Percentiles rank a stretch among this genome's conserved stretches.
phyloP scores from a whole-genome alignment of 495 filamentous ascomycete species.

The Penicillium egyptiacum region DNA sequence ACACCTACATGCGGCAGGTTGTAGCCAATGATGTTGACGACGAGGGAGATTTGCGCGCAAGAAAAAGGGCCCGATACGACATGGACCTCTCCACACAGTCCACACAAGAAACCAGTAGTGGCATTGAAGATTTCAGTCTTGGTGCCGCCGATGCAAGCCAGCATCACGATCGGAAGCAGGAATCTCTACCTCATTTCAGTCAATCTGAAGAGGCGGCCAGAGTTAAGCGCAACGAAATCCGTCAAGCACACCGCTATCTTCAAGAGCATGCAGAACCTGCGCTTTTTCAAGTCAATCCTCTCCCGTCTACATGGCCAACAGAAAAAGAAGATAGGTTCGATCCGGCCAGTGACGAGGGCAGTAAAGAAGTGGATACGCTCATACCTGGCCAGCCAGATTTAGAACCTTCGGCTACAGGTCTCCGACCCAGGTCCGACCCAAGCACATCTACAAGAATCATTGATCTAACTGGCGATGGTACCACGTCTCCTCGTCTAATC shows the following conservation, averaged over 20 bases:
- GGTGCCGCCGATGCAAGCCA: slow-evolving; percentile 6
- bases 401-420: not conserved
- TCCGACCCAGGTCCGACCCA: not conserved
- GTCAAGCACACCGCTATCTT: slow-evolving; percentile 31
- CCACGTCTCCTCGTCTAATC: not conserved
- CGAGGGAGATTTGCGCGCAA: slow-evolving; percentile 21
- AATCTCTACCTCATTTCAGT: not conserved
- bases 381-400: not conserved
- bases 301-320: slow-evolving; percentile 34
- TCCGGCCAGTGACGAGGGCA: not conserved
- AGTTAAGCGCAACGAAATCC: slow-evolving; percentile 28
- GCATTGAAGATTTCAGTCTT: slow-evolving; percentile 12
- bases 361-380: slow-evolving; percentile 3
- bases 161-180: slow-evolving; percentile 3
- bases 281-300: slow-evolving; percentile 28
- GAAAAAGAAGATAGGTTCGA: slow-evolving; percentile 17
- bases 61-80: slow-evolving; percentile 31
- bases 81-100: slow-evolving; percentile 25
- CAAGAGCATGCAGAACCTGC: slow-evolving; percentile 20
- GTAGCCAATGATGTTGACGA: slow-evolving; percentile 16
- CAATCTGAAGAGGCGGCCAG: slow-evolving; percentile 6
- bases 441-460: not conserved
- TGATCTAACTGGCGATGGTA: not conserved
- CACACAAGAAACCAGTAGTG: slow-evolving; percentile 12
- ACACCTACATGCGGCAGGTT: slow-evolving; percentile 57